phyloP scores from a whole-genome alignment of 208 protist genomes.

The Wallacemonas collosoma region DNA sequence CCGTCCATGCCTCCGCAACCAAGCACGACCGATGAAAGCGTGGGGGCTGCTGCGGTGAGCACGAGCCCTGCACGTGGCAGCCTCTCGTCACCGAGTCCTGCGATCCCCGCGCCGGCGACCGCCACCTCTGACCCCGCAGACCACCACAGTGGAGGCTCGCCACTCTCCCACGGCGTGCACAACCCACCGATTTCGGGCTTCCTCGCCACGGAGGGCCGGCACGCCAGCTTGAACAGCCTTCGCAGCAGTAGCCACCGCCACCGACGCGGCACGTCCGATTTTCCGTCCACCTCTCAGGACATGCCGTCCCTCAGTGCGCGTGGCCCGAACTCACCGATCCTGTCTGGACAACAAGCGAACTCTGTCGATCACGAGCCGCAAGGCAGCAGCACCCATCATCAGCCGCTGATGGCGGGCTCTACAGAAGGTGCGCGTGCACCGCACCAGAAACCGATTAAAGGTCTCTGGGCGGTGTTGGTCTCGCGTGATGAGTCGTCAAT shows the following conservation, averaged over 20 bases:
- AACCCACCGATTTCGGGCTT: not conserved
- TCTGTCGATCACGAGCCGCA: not conserved
- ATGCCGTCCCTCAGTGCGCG: not conserved
- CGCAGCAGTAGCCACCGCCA: not conserved
- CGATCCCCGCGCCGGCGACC: not conserved
- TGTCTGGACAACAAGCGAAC: too few species aligned
- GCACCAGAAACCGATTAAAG: slow-evolving; percentile 1
- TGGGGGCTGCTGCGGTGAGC: not conserved
- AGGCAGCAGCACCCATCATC: not conserved
- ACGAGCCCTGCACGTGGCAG: not conserved
- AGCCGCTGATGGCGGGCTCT: not conserved
- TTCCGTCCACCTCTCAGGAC: slow-evolving; percentile 22
- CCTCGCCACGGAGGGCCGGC: not conserved
- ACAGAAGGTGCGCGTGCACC: not conserved
- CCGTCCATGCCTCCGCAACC: not conserved
- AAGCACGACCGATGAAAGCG: not conserved
- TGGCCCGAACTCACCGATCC: too few species aligned
- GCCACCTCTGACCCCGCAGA: not conserved
- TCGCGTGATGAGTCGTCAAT: slow-evolving; percentile 80
- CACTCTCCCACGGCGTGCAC: not conserved
- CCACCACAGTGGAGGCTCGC: not conserved
- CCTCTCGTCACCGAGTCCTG: not conserved
- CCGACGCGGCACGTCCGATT: not conserved
- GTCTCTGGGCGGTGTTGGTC: slow-evolving; percentile 72
- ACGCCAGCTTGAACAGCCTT: slow-evolving; percentile 2